Evolutionary conservation across 306 rosid genomes (phyloP), one percentile per base, ranked within the genome.

Genomic region (Vigna radiata): DNA sequence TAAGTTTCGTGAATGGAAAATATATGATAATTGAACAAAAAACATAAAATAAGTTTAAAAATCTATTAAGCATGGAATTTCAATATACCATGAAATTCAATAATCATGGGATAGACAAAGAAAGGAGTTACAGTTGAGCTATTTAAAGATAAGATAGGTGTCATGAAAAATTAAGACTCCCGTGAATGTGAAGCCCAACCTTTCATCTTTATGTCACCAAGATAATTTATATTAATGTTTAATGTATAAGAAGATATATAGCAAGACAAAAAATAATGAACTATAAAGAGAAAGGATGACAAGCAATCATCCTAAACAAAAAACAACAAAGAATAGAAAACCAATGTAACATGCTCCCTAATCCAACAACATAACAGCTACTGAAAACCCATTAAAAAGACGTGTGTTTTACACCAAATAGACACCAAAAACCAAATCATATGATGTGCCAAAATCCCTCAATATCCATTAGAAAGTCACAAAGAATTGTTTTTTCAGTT

Each of bases 1-100:
- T 53, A 75, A 73, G 43, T 78, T 72, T 53, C 4, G 47, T 88
- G 58, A 85, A 64, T 85, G 53, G 39, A 81, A 68, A 63, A 73
- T 72, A 72, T 15, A 52, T 27, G 19, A 47, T 52, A 8, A 67
- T 17, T 66, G 58, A 82, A 64, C 43, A 64, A 37, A 59, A 55
- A 10, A 17, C 27, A 53, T 47, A 18, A 39, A 72, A 36, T 47
- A 58, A 58, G 72, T 58, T 27, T 23, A 11, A 41, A 65, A 44
- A 16, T 19, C 67, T 49, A 70, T 9, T 48, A 23, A 44, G 50
- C 75, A 64, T 31, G 59, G 52, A 19, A 44, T 33, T 27, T 41
- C 41, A 60, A 17, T 64, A 47, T 76, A 8, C 59, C 29, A 43
- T 70, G 44, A 70, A 52, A 70, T 56, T 43, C 74, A 70, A 66